phyloP scores from a whole-genome alignment of 768 basidiomycete genomes.

The Crepidotus variabilis region DNA sequence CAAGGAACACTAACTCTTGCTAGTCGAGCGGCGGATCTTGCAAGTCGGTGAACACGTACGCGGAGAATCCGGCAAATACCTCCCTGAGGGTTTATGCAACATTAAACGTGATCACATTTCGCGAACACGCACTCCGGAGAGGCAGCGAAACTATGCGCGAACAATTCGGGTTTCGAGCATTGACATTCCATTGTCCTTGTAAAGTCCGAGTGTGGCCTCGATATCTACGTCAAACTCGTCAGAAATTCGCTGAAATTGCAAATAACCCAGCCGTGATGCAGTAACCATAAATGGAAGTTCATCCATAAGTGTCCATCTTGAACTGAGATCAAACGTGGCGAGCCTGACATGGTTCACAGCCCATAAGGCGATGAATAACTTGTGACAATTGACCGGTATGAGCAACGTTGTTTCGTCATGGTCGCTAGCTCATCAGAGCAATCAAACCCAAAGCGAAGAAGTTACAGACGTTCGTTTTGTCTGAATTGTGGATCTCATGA shows the following conservation, averaged over 20 bases:
- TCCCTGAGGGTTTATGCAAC: background rate
- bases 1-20: background rate
- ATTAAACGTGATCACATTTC: background rate
- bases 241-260: background rate
- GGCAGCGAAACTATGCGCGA: background rate
- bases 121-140: background rate
- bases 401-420: constrained; percentile 3
- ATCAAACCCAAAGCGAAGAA: background rate
- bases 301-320: background rate
- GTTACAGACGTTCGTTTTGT: background rate
- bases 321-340: background rate
- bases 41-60: background rate
- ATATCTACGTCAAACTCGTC: background rate
- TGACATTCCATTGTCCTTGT: background rate
- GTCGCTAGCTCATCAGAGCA: background rate
- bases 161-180: background rate
- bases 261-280: too few species aligned
- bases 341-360: background rate
- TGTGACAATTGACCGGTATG: constrained; percentile 5
- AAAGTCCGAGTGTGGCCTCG: background rate
- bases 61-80: background rate
- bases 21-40: background rate
- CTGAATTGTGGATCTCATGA: constrained; percentile 13
- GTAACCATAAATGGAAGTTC: background rate
- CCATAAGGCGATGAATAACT: background rate